phyloP scores from a whole-genome alignment of 106 monocot species.

The Allium fistulosum region DNA sequence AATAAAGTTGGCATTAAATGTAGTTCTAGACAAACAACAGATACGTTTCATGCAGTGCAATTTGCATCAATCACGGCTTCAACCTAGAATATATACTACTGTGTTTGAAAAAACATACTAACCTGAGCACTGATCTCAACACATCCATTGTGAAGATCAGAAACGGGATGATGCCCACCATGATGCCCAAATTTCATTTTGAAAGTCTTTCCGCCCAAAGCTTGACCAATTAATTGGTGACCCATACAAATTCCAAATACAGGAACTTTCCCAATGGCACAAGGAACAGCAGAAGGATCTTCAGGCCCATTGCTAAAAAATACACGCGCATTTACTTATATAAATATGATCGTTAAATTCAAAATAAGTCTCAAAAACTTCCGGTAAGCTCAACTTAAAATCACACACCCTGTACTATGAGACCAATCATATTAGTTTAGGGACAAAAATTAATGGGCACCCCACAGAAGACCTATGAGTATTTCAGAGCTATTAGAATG shows the following conservation, averaged over 20 bases:
- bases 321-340: conserved; percentile 86
- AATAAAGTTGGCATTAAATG: too few species aligned
- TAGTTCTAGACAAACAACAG: too few species aligned
- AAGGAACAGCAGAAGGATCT: conserved; percentile 93
- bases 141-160: conserved; percentile 58
- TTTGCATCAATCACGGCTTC: neutral
- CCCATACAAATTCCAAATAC: conserved; percentile 98
- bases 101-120: conserved; percentile 1
- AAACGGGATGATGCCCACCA: conserved; percentile 96
- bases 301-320: conserved; percentile 95
- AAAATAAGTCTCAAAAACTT: too few species aligned
- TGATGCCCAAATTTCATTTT: conserved; percentile 99
- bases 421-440: too few species aligned
- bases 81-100: neutral
- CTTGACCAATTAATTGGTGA: conserved; percentile 90
- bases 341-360: neutral
- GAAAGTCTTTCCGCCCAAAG: conserved; percentile 88
- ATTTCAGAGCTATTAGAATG: too few species aligned
- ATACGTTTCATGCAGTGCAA: too few species aligned
- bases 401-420: too few species aligned
- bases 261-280: conserved; percentile 90
- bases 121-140: conserved; percentile 99
- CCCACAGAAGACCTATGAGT: too few species aligned
- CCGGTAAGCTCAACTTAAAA: too few species aligned
- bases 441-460: too few species aligned